phyloP scores from a whole-genome alignment of 164 flowering plant genomes.

The Vitis vinifera region ASM3070453v1 NC_081811.1:26699501-26700000 shows the following conservation, averaged over 20 bases:
- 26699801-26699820: constrained; percentile 22
- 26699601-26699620: too few species aligned
- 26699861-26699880: constrained; percentile 21
- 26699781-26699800: constrained; percentile 14
- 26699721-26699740: constrained; percentile 45
- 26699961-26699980: constrained; percentile 12
- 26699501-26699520: constrained; percentile 8
- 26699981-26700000: constrained; percentile 17
- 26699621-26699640: constrained; percentile 7
- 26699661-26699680: constrained; percentile 2
- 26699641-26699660: constrained; percentile 13
- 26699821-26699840: constrained; percentile 7
- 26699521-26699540: background rate
- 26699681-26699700: constrained; percentile 14
- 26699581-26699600: constrained; percentile 8
- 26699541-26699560: background rate
- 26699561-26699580: constrained; percentile 20
- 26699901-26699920: constrained; percentile 32
- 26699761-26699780: constrained; percentile 26
- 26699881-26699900: constrained; percentile 28
- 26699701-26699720: constrained; percentile 26
- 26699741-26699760: constrained; percentile 30
- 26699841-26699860: background rate
- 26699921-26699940: constrained; percentile 18
- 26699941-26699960: constrained; percentile 16